These are phyloP conservation scores for Blastocrithidia nonstop DNA, from an alignment of 208 protist species.

Conservation along the genomic window DNA sequence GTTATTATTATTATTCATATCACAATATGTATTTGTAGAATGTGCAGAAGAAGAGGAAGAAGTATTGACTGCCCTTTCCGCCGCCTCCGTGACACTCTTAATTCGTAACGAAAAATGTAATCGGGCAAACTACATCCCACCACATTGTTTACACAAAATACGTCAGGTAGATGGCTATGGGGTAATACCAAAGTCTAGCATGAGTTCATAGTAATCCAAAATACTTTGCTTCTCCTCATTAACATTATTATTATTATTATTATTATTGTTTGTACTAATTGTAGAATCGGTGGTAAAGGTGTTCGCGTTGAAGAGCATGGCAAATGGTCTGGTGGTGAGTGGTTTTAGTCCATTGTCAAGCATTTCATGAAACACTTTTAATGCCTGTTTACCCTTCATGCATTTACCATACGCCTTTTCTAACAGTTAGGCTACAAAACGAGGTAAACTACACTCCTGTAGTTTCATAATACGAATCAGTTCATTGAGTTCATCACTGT, in stretches of 20 bases:
- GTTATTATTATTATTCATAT: not conserved
- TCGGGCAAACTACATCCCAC: constrained; percentile 31
- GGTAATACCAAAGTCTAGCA: constrained; percentile 75
- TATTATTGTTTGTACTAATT: too few species aligned
- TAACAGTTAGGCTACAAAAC: constrained; percentile 21
- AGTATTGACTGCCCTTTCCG: too few species aligned
- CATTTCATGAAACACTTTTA: constrained; percentile 41
- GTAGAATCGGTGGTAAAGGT: constrained; percentile 9
- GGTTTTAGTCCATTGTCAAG: constrained; percentile 38
- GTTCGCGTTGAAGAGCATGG: constrained; percentile 66
- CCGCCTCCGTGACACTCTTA: constrained; percentile 8
- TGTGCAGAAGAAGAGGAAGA: too few species aligned
- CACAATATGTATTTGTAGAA: constrained; percentile 6
- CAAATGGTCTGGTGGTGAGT: constrained; percentile 58
- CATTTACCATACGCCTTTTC: constrained; percentile 49
- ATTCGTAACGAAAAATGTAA: constrained; percentile 47
- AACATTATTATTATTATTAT: too few species aligned
- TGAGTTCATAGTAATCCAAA: constrained; percentile 74
- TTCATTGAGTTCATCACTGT: constrained; percentile 15
- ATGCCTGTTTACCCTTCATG: constrained; percentile 55
- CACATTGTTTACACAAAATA: constrained; percentile 68
- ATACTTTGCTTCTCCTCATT: constrained; percentile 18
- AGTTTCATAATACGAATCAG: constrained; percentile 25
- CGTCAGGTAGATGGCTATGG: constrained; percentile 62
- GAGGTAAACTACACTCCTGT: constrained; percentile 24